Evolutionary conservation across 306 rosid genomes (phyloP).

Genomic region (Pterocarpus macrocarpus): DNA sequence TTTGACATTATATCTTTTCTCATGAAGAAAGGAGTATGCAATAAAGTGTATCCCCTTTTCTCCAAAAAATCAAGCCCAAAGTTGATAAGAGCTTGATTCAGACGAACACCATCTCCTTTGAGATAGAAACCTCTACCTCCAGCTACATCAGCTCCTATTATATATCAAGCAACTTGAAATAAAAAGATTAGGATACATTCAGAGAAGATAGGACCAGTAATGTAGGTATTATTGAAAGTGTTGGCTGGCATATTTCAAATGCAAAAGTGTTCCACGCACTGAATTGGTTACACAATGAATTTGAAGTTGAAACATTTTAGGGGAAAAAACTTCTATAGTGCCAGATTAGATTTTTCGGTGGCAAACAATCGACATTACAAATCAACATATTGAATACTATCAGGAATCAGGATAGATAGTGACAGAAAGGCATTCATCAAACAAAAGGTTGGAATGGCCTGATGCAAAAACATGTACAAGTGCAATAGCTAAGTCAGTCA

Average conservation of each 20-base stretch:
- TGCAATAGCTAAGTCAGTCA: slow-evolving; percentile 17
- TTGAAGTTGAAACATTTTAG: background rate
- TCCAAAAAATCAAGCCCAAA: slow-evolving; percentile 88
- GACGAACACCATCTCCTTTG: slow-evolving; percentile 91
- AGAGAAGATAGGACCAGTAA: slow-evolving; percentile 14
- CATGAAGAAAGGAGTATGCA: slow-evolving; percentile 97
- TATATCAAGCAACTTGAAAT: slow-evolving; percentile 44
- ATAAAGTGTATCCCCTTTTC: slow-evolving; percentile 70
- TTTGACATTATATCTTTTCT: slow-evolving; percentile 92
- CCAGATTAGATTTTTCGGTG: background rate
- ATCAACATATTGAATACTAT: background rate
- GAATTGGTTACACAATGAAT: background rate
- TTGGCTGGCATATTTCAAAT: slow-evolving; percentile 2
- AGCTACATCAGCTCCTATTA: slow-evolving; percentile 87
- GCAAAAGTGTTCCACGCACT: background rate
- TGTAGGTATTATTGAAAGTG: background rate
- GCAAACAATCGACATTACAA: slow-evolving; percentile 1
- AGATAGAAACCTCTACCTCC: slow-evolving; percentile 98
- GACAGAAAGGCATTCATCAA: slow-evolving; percentile 6
- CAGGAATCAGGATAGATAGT: background rate
- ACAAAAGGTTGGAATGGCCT: background rate
- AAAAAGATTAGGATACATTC: slow-evolving; percentile 20
- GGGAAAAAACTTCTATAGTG: background rate
- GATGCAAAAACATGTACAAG: background rate
- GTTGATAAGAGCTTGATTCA: slow-evolving; percentile 92